Evolutionary conservation across 1,139 yeast genomes (phyloP).

Genomic region (Suhomyces terraborum): DNA sequence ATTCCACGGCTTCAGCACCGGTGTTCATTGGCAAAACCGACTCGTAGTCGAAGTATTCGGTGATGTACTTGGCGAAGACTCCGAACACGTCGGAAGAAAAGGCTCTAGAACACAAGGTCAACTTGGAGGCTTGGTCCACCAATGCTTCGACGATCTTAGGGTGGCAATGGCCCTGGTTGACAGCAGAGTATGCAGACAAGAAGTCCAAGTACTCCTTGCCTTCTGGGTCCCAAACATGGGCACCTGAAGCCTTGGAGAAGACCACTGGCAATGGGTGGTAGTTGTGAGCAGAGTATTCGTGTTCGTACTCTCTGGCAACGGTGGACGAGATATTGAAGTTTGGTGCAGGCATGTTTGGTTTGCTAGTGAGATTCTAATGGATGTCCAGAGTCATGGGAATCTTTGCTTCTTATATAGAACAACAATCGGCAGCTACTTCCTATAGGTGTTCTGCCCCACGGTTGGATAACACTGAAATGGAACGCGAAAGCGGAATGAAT

Average conservation of each 20-base stretch:
- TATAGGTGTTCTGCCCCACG: constrained; percentile 17
- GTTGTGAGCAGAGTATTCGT: constrained; percentile 89
- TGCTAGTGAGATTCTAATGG: background rate
- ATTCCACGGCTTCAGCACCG: constrained; percentile 98
- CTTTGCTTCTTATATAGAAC: constrained; percentile 7
- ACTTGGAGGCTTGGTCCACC: constrained; percentile 78
- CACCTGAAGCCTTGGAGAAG: constrained; percentile 81
- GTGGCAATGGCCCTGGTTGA: constrained; percentile 97
- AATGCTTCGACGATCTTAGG: constrained; percentile 88
- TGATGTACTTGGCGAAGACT: constrained; percentile 80
- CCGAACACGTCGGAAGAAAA: constrained; percentile 91
- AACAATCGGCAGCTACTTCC: constrained; percentile 19
- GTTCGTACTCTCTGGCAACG: constrained; percentile 69
- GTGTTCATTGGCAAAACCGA: constrained; percentile 97
- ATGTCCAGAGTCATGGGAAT: background rate
- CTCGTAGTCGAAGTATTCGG: constrained; percentile 88
- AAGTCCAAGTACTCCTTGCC: constrained; percentile 87
- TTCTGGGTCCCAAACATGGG: constrained; percentile 98
- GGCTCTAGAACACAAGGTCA: constrained; percentile 90
- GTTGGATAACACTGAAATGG: constrained; percentile 5
- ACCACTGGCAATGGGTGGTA: constrained; percentile 97
- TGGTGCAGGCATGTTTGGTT: constrained; percentile 21
- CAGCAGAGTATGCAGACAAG: constrained; percentile 92
- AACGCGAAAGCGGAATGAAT: constrained; percentile 10
- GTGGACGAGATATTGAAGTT: constrained; percentile 56